Evolutionary conservation across 1,139 yeast genomes (phyloP).

Genomic region (Blastobotrys apis): DNA sequence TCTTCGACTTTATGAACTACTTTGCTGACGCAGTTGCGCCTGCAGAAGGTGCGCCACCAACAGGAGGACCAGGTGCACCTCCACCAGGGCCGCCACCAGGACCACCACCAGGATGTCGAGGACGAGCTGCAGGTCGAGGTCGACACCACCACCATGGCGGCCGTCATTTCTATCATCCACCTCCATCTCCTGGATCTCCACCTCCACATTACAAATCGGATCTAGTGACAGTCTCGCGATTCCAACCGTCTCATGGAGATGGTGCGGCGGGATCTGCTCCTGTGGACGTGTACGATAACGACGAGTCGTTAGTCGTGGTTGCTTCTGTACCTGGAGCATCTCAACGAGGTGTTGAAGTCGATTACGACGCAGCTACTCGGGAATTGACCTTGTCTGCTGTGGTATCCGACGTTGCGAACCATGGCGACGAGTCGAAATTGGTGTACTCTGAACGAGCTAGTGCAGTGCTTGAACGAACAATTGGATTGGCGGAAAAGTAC

Average conservation of each 20-base stretch:
- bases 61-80: background rate
- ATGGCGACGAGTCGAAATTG: background rate
- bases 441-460: background rate
- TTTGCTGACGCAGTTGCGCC: background rate
- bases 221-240: constrained; percentile 11
- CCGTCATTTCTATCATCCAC: no score
- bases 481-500: constrained; percentile 46
- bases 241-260: constrained; percentile 21
- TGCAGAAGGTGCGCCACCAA: background rate
- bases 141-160: background rate
- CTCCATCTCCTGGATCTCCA: background rate
- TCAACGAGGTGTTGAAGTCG: constrained; percentile 46
- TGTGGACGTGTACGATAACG: constrained; percentile 48
- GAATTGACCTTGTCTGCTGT: constrained; percentile 23
- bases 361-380: constrained; percentile 47
- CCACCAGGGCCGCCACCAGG: constrained; percentile 4
- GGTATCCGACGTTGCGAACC: background rate
- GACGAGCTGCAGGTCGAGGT: constrained; percentile 1
- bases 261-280: constrained; percentile 49
- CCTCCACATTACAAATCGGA: background rate
- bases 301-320: constrained; percentile 43
- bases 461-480: constrained; percentile 45
- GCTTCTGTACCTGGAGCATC: constrained; percentile 53
- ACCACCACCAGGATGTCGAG: background rate
- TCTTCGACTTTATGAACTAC: background rate